Evolutionary conservation across 495 filamentous ascomycete genomes (phyloP).

Genomic region (Trichoderma erinaceum): DNA sequence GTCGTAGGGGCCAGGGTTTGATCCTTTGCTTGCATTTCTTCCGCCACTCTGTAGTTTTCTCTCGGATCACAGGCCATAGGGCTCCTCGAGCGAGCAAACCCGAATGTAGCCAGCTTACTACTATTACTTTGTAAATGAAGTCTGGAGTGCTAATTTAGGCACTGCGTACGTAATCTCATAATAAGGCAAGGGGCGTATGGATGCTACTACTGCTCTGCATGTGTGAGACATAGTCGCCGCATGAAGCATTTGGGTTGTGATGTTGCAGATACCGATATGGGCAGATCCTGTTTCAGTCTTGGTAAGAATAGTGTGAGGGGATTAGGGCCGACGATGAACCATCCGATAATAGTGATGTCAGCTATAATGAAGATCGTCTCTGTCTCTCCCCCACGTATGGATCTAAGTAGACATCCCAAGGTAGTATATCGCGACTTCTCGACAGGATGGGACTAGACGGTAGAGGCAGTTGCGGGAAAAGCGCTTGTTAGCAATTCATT

Average conservation of each 20-base stretch:
- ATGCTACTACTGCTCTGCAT: neutral
- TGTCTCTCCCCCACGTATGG: neutral
- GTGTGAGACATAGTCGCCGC: neutral
- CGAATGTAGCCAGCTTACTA: neutral
- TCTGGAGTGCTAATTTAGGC: neutral
- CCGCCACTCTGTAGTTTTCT: neutral
- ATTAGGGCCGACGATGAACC: neutral
- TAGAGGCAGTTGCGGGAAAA: too few species aligned
- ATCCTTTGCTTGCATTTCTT: neutral
- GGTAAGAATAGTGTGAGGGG: neutral
- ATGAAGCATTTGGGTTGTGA: neutral
- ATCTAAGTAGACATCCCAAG: neutral
- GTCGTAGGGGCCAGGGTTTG: neutral
- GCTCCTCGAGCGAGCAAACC: too few species aligned
- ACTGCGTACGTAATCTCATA: neutral
- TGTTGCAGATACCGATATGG: too few species aligned
- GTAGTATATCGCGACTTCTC: too few species aligned
- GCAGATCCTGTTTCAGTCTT: too few species aligned
- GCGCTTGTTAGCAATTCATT: too few species aligned
- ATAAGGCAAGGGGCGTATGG: neutral
- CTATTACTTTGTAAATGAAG: neutral
- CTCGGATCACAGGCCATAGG: neutral
- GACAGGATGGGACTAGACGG: too few species aligned
- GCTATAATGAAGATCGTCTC: too few species aligned
- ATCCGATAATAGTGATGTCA: neutral